Percentiles rank a stretch among this genome's conserved stretches.
phyloP scores from a whole-genome alignment of 345 rosid species.

The Excoecaria agallocha region DNA sequence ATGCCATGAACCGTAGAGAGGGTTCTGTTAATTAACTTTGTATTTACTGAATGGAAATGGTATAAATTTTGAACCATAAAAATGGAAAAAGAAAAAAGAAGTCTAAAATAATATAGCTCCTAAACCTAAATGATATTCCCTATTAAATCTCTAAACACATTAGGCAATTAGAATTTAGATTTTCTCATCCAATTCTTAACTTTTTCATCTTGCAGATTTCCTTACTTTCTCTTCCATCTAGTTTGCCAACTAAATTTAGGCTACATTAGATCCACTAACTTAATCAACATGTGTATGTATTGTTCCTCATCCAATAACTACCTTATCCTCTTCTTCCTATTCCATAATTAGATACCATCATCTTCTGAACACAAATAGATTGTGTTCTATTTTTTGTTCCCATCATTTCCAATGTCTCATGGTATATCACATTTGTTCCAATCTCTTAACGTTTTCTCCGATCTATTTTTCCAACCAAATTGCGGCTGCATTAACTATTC shows the following conservation, averaged over 20 bases:
- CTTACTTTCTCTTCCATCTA: neutral
- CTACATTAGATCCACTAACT: neutral
- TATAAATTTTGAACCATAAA: neutral
- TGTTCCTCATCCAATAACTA: neutral
- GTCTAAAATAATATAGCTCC: too few species aligned
- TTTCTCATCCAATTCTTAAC: neutral
- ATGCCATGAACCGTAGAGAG: neutral
- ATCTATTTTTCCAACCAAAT: neutral
- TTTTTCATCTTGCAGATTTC: neutral
- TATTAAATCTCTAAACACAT: neutral
- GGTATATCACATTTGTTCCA: neutral
- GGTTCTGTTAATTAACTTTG: neutral
- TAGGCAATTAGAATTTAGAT: neutral
- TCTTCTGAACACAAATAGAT: neutral
- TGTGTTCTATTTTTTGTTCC: neutral
- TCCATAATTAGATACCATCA: too few species aligned
- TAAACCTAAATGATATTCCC: neutral
- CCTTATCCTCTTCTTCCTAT: neutral
- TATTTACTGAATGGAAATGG: neutral
- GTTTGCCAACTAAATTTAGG: neutral
- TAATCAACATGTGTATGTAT: neutral
- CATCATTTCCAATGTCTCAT: neutral
- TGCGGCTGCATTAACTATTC: neutral
- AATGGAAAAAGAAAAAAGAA: too few species aligned
- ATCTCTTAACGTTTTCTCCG: neutral